These are phyloP conservation scores for Macrotyloma uniflorum DNA, from an alignment of 306 rosid genomes.

Conservation along the genomic window DNA sequence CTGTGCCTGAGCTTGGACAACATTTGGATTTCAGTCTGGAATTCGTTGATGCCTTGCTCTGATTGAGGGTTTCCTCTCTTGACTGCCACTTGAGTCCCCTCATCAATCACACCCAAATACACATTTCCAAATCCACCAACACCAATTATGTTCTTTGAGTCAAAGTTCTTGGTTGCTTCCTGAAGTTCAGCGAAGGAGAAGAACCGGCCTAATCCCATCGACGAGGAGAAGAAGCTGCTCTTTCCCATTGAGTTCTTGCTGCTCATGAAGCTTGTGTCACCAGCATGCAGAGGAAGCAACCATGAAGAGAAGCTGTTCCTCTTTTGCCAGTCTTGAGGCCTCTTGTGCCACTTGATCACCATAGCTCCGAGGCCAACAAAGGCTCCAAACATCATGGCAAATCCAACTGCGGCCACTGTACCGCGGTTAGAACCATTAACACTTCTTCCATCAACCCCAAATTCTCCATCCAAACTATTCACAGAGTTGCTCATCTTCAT, in stretches of 20 bases:
- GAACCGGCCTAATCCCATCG: constrained; percentile 54
- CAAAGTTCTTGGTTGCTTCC: constrained; percentile 67
- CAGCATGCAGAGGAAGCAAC: constrained; percentile 64
- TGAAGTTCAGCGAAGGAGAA: constrained; percentile 58
- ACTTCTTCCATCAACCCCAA: constrained; percentile 55
- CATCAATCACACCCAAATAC: constrained; percentile 59
- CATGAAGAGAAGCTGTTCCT: constrained; percentile 72
- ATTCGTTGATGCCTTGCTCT: constrained; percentile 65
- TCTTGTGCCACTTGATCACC: constrained; percentile 71
- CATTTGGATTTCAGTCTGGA: constrained; percentile 69
- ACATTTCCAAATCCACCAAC: constrained; percentile 74
- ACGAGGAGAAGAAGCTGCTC: constrained; percentile 51
- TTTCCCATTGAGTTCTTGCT: constrained; percentile 58
- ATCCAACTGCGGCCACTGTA: constrained; percentile 59
- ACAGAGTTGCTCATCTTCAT: constrained; percentile 62
- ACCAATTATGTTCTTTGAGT: constrained; percentile 54
- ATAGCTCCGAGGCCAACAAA: constrained; percentile 66
- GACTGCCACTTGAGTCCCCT: constrained; percentile 60
- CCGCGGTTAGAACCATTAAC: constrained; percentile 34
- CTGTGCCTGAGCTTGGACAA: constrained; percentile 65
- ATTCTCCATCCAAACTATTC: constrained; percentile 63
- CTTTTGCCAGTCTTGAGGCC: constrained; percentile 73
- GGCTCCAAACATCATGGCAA: constrained; percentile 71
- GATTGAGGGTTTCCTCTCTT: constrained; percentile 75
- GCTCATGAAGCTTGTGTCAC: constrained; percentile 57